These are phyloP conservation scores for Neophaeococcomyces aloes DNA, from an alignment of 2,329 filamentous ascomycete genomes.

Conservation along the genomic window DNA sequence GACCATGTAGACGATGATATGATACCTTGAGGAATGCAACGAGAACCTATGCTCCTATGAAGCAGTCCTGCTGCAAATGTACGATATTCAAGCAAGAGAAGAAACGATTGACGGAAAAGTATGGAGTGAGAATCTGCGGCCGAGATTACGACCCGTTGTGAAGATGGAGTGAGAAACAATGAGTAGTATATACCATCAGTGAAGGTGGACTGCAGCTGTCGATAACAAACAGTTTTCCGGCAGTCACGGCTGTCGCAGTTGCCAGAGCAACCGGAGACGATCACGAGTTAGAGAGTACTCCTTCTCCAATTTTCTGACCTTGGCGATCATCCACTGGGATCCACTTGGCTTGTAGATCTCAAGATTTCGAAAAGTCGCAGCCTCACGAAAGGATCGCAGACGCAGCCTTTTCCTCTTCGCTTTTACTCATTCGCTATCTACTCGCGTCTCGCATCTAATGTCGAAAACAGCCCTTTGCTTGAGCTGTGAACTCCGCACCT, in stretches of 20 bases:
- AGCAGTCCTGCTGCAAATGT: conserved; percentile 19
- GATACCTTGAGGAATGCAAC: neutral
- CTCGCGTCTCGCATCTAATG: conserved; percentile 9
- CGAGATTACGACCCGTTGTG: conserved; percentile 6
- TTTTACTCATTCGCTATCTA: neutral
- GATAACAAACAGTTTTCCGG: neutral
- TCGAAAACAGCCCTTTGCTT: conserved; percentile 16
- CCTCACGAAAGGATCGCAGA: neutral
- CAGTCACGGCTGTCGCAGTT: neutral
- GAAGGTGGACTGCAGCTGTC: neutral
- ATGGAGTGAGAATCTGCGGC: conserved; percentile 7
- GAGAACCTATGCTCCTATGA: neutral
- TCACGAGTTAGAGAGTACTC: too few species aligned
- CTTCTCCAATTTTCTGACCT: too few species aligned
- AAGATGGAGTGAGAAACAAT: neutral
- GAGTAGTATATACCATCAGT: conserved; percentile 1
- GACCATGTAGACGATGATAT: conserved; percentile 12
- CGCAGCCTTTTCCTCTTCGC: neutral
- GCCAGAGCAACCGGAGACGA: neutral
- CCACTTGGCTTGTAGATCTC: neutral
- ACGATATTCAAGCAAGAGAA: neutral
- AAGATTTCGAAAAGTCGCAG: neutral
- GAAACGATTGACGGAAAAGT: conserved; percentile 9
- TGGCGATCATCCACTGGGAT: too few species aligned
- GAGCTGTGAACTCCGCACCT: conserved; percentile 16